A percentile compares a stretch with the other conserved stretches of the same genome.
phyloP scores from a whole-genome alignment of 352 stramenopile genomes.

The Peronosclerospora sorghi region DNA sequence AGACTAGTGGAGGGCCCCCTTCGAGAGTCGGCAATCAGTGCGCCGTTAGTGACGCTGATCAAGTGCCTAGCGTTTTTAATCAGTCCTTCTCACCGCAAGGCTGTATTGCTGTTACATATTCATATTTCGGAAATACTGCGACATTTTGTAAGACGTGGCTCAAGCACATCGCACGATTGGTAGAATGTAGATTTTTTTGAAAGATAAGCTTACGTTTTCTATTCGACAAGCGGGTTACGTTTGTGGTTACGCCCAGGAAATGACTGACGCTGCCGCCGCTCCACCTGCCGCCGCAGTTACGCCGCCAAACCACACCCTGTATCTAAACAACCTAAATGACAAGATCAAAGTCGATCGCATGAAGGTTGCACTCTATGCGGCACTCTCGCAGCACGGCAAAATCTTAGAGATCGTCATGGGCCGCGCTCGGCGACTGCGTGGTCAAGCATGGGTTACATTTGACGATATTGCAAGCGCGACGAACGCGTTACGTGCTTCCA shows the following conservation, averaged over 20 bases:
- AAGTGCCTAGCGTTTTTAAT: too few species aligned
- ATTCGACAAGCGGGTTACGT: too few species aligned
- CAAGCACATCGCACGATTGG: too few species aligned
- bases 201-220: too few species aligned
- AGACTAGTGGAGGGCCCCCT: too few species aligned
- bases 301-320: conserved; percentile 87
- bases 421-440: conserved; percentile 68
- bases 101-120: too few species aligned
- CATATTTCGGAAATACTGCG: too few species aligned
- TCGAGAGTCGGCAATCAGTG: too few species aligned
- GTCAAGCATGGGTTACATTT: conserved; percentile 90
- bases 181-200: too few species aligned
- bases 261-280: conserved; percentile 10
- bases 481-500: conserved; percentile 82
- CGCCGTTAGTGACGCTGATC: too few species aligned
- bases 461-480: conserved; percentile 81
- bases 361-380: conserved; percentile 84
- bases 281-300: conserved; percentile 33
- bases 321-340: conserved; percentile 91
- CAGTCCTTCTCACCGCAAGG: too few species aligned
- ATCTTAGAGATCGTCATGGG: conserved; percentile 87
- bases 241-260: not conserved
- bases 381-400: conserved; percentile 89
- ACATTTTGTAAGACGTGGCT: too few species aligned
- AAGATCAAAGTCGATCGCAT: conserved; percentile 89